These are phyloP conservation scores for Ammopiptanthus mongolicus DNA, from an alignment of 306 rosid species.

Conservation along the genomic window DNA sequence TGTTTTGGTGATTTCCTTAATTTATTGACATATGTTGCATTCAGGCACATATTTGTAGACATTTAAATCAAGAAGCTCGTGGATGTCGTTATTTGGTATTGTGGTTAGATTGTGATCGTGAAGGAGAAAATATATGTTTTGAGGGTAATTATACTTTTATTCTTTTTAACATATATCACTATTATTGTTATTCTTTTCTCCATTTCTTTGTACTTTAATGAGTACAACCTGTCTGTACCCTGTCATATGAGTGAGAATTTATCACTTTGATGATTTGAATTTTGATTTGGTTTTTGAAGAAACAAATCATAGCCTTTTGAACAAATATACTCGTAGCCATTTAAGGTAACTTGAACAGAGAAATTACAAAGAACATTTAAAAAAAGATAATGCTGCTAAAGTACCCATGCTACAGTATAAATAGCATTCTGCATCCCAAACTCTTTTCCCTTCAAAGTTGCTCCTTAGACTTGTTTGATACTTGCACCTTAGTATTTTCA, in stretches of 20 bases:
- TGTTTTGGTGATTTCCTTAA: conserved; percentile 3
- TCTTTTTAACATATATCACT: neutral
- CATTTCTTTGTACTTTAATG: neutral
- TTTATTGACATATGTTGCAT: conserved; percentile 25
- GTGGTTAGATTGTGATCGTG: conserved; percentile 98
- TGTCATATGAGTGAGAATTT: neutral
- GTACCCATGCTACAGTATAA: neutral
- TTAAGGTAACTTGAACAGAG: neutral
- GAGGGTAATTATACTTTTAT: conserved; percentile 54
- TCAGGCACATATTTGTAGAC: conserved; percentile 85
- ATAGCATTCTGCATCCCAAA: neutral
- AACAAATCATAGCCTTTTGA: neutral
- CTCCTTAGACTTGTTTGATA: neutral
- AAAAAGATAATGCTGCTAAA: neutral
- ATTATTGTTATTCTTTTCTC: conserved; percentile 4
- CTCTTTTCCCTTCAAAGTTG: neutral
- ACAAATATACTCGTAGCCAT: neutral
- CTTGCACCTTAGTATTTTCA: neutral
- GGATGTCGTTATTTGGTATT: conserved; percentile 75
- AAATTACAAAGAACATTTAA: neutral
- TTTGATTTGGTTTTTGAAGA: conserved; percentile 16
- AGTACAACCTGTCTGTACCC: neutral
- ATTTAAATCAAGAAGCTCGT: conserved; percentile 90
- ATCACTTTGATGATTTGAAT: conserved; percentile 4
- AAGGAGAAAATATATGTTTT: conserved; percentile 96